Evolutionary conservation across 164 flowering plant genomes (phyloP).

Genomic region (Magnolia officinalis): DNA sequence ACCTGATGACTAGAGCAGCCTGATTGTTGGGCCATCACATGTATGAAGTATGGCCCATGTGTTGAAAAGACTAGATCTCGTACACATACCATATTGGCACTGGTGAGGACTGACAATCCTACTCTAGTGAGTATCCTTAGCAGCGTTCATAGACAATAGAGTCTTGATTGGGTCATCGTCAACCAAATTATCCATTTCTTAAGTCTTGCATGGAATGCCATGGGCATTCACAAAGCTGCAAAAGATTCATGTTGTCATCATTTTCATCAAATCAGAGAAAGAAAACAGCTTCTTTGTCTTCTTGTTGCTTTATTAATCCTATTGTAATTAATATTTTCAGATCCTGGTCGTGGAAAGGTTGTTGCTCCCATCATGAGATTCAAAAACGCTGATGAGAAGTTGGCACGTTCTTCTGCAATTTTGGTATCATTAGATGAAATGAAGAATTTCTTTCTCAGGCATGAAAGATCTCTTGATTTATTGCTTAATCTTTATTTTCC

Average conservation of each 20-base stretch:
- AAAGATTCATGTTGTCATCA: background rate
- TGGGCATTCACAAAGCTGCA: too few relatives aligned
- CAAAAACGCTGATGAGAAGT: constrained; percentile 20
- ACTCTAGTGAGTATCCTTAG: too few relatives aligned
- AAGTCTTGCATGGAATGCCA: too few relatives aligned
- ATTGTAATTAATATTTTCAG: constrained; percentile 28
- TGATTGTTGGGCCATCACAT: too few relatives aligned
- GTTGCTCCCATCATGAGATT: constrained; percentile 71
- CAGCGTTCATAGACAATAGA: too few relatives aligned
- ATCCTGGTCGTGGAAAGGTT: constrained; percentile 78
- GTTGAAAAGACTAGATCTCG: too few relatives aligned
- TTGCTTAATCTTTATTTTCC: background rate
- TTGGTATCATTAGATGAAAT: constrained; percentile 55
- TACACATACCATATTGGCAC: too few relatives aligned
- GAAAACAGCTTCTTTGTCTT: background rate
- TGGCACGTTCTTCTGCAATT: constrained; percentile 51
- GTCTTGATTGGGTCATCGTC: too few relatives aligned
- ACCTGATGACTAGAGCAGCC: too few relatives aligned
- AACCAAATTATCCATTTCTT: too few relatives aligned
- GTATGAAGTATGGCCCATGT: too few relatives aligned
- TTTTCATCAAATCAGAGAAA: background rate
- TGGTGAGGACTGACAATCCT: too few relatives aligned
- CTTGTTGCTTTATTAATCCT: constrained; percentile 4
- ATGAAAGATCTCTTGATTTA: constrained; percentile 12
- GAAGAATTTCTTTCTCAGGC: constrained; percentile 54